These are phyloP conservation scores for Scortechinia acanthostroma DNA, from an alignment of 2,329 filamentous ascomycete species.

Conservation along the genomic window DNA sequence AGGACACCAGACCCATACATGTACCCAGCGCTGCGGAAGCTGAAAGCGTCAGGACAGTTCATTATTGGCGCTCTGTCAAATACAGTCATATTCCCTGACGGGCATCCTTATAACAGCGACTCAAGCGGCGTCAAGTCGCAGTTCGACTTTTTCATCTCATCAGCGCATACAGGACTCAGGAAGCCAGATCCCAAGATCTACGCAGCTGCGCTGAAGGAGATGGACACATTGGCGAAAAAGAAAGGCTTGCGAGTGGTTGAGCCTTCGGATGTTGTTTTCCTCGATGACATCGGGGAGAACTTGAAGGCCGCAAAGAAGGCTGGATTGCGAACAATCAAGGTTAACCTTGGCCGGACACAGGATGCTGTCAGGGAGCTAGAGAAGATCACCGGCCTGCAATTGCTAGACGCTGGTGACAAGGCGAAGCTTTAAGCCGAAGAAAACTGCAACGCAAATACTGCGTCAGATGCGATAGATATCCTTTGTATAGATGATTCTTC, in stretches of 20 bases:
- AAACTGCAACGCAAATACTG: too few species aligned
- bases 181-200: slow-evolving; percentile 86
- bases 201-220: slow-evolving; percentile 57
- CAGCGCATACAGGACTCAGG: slow-evolving; percentile 76
- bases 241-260: slow-evolving; percentile 45
- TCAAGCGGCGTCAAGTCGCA: slow-evolving; percentile 50
- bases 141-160: slow-evolving; percentile 85
- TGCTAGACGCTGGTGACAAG: slow-evolving; percentile 36
- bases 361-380: slow-evolving; percentile 81
- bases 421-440: slow-evolving; percentile 10
- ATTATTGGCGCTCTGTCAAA: slow-evolving; percentile 81
- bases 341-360: slow-evolving; percentile 68
- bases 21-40: slow-evolving; percentile 69
- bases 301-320: slow-evolving; percentile 69
- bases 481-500: too few species aligned
- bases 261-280: slow-evolving; percentile 69
- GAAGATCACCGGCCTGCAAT: slow-evolving; percentile 57
- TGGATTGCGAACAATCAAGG: slow-evolving; percentile 80
- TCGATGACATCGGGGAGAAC: slow-evolving; percentile 94
- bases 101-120: slow-evolving; percentile 57
- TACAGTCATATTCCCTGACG: slow-evolving; percentile 76
- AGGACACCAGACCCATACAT: slow-evolving; percentile 75
- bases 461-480: too few species aligned
- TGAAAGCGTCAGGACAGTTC: slow-evolving; percentile 58
- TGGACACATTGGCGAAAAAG: slow-evolving; percentile 53